Percentiles rank a stretch among this genome's conserved stretches.
Evolutionary conservation across 2,329 filamentous ascomycete species (phyloP).

Genomic region (Aspergillus brunneoviolaceus): DNA sequence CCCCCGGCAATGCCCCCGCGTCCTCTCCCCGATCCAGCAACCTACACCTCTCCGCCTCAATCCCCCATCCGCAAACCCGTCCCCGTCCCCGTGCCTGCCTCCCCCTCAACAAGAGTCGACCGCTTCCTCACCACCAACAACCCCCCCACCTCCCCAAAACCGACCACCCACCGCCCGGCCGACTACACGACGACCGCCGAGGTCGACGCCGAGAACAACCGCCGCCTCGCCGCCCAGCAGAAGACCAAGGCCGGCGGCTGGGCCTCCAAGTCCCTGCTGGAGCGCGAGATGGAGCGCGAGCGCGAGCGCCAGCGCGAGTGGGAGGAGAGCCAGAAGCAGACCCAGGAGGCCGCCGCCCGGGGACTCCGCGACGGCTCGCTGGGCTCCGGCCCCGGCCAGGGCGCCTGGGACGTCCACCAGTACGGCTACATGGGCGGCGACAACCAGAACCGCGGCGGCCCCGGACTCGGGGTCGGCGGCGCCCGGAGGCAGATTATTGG

Average conservation of each 20-base stretch:
- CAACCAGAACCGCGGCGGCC: conserved; percentile 57
- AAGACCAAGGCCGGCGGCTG: conserved; percentile 60
- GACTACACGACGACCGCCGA: conserved; percentile 56
- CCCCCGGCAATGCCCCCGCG: conserved; percentile 31
- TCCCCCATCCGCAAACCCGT: conserved; percentile 11
- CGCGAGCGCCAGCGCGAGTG: conserved; percentile 64
- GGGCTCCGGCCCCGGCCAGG: conserved; percentile 49
- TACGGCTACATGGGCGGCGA: conserved; percentile 65
- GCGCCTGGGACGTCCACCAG: conserved; percentile 63
- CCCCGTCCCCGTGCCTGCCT: conserved; percentile 18
- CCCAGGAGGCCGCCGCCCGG: conserved; percentile 46
- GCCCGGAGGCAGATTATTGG: conserved; percentile 62
- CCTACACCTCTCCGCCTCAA: conserved; percentile 29
- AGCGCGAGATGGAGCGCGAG: conserved; percentile 67
- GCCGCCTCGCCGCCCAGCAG: conserved; percentile 54
- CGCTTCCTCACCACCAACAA: conserved; percentile 57
- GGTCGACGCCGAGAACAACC: conserved; percentile 56
- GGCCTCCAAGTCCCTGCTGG: conserved; percentile 63
- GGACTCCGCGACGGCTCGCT: conserved; percentile 43
- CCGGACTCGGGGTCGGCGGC: conserved; percentile 54
- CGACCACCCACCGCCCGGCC: conserved; percentile 41
- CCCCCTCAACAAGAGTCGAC: conserved; percentile 49
- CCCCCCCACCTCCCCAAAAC: conserved; percentile 44
- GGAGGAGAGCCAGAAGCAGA: conserved; percentile 59
- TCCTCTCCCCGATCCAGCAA: conserved; percentile 50